Conservation (phyloP, 805 yeast genomes). For the Maudiozyma serrabonitensis region DNA sequence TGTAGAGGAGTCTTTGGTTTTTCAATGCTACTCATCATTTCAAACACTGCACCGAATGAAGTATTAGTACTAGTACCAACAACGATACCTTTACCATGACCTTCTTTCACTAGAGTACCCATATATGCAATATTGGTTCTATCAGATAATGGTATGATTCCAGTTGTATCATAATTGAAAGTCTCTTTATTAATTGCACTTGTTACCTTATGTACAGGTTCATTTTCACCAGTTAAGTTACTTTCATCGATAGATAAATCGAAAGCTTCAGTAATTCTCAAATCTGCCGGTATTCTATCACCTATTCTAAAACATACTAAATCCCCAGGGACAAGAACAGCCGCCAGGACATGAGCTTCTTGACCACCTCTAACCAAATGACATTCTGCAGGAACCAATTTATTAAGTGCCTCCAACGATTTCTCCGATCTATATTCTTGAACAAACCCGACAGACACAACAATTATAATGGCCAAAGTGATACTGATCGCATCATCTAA, state of each 20-base stretch:
- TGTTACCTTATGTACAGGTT: constrained; percentile 64
- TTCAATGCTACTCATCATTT: constrained; percentile 89
- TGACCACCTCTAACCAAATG: constrained; percentile 78
- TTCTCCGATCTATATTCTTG: constrained; percentile 95
- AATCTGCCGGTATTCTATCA: constrained; percentile 93
- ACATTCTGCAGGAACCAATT: constrained; percentile 94
- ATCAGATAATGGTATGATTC: constrained; percentile 49
- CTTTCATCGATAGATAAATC: constrained; percentile 86
- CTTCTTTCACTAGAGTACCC: constrained; percentile 97
- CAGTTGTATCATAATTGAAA: constrained; percentile 21
- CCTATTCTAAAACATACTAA: constrained; percentile 84
- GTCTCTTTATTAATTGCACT: constrained; percentile 33
- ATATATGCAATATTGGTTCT: constrained; percentile 79
- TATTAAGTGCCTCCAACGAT: constrained; percentile 84
- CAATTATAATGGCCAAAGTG: constrained; percentile 84
- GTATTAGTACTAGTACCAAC: constrained; percentile 84
- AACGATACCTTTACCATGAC: constrained; percentile 89
- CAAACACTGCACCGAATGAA: constrained; percentile 90
- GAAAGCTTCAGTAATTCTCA: constrained; percentile 67
- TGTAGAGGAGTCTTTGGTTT: constrained; percentile 98
- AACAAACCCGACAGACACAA: constrained; percentile 92
- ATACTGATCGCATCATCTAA: constrained; percentile 90
- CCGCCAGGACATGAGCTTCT: constrained; percentile 74
- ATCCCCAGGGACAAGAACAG: constrained; percentile 91
- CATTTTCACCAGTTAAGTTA: constrained; percentile 90